Evolutionary conservation across 805 yeast species (phyloP).

Genomic region (Candida sphagnicola): DNA sequence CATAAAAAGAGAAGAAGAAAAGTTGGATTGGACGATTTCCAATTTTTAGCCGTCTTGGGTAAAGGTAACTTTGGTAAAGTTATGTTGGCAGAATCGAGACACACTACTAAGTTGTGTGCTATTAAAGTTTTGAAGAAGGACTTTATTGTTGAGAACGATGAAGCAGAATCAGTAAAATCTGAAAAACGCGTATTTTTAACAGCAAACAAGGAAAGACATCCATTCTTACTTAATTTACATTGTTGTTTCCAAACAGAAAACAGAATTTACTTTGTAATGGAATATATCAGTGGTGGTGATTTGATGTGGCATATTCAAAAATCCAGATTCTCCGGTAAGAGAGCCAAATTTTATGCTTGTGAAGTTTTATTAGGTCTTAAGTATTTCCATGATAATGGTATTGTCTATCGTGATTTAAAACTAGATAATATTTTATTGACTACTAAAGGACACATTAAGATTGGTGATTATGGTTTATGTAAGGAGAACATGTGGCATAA

Average conservation of each 20-base stretch:
- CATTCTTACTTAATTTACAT: slow-evolving; percentile 83
- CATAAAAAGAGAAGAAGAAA: slow-evolving; percentile 51
- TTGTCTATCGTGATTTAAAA: slow-evolving; percentile 93
- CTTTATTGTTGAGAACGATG: slow-evolving; percentile 91
- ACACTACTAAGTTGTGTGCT: slow-evolving; percentile 80
- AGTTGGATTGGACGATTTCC: slow-evolving; percentile 92
- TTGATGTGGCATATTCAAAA: slow-evolving; percentile 99
- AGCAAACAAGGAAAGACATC: slow-evolving; percentile 86
- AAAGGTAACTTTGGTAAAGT: slow-evolving; percentile 99
- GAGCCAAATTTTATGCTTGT: slow-evolving; percentile 97
- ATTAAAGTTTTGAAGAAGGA: slow-evolving; percentile 96
- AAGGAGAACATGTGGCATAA: slow-evolving; percentile 89
- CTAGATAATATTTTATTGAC: slow-evolving; percentile 90
- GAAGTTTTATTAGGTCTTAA: slow-evolving; percentile 89
- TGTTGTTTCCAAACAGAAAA: slow-evolving; percentile 98
- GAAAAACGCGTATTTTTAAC: slow-evolving; percentile 87
- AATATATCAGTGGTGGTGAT: slow-evolving; percentile 96
- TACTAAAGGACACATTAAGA: slow-evolving; percentile 88
- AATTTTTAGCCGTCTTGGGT: slow-evolving; percentile 90
- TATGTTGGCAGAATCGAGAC: slow-evolving; percentile 91
- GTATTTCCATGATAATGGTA: slow-evolving; percentile 93
- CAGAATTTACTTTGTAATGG: slow-evolving; percentile 97
- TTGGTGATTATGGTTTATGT: slow-evolving; percentile 97
- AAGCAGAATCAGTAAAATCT: slow-evolving; percentile 89
- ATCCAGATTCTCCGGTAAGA: slow-evolving; percentile 76